Base-by-base conservation (phyloP, 495 filamentous ascomycete species). In the Penicillium odoratum region DNA sequence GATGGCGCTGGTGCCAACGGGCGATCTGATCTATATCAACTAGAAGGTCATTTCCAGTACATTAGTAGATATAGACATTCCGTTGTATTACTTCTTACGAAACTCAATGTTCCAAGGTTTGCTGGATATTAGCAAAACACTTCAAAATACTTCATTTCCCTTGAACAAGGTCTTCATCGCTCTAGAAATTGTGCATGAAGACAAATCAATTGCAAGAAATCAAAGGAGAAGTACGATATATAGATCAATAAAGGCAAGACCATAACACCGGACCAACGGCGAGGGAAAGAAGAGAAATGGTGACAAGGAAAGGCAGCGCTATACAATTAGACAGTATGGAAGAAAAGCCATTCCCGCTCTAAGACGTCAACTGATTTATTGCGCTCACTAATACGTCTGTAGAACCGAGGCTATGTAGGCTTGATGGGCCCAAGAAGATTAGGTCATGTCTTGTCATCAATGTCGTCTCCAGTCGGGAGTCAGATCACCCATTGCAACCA, bases 361-460 rank as follows among this genome's bases (percentile, higher is more conserved):
- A 69, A 67, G 51, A 60, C 50, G 56, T 59, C 55, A 56, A 59
- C 54, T 66, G 63, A 59, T 69, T 69, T 65, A 67, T 67, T 63
- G 62, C 61, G 64, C 66, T 67, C 64, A 67, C 59, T 64, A 58
- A 61, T 49, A 69, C 53, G 55, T 60, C 67, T 21, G 36, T 56
- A 59, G 60, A 55, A 59, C 62, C 59, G 53, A 68, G 67, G 60
- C 59, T 53, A 59, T 67, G 43, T 56, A 61, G 57, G 53, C 63
- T 36, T 48, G 43, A 36, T 38, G 47, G 52, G 56, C 55, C 58
- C 61, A 61, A 61, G 57, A 56, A 68, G 48, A 68, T 63, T 67
- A 62, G 58, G 57, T 69, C 64, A 69, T 69, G 55, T 69, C 67
- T 68, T 65, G 64, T 69, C 67, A 65, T 69, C 62, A 69, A 65